A percentile compares a stretch with the other conserved stretches of the same genome.
These are phyloP conservation scores for Monilinia vaccinii-corymbosi DNA, from an alignment of 2,329 filamentous ascomycete species.

Conservation along the genomic window DNA sequence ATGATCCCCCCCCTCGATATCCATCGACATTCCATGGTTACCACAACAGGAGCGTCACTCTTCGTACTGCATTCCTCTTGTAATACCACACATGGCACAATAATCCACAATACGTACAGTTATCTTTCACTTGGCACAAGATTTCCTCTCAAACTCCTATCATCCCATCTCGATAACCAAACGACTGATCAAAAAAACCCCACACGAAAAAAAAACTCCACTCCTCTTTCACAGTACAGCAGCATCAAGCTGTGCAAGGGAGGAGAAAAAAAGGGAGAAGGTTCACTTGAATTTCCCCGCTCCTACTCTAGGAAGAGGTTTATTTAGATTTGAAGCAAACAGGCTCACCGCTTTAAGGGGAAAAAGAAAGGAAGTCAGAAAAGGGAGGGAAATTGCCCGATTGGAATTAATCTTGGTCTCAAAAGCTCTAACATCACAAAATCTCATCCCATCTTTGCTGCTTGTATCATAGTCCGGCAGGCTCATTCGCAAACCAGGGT, in stretches of 20 bases:
- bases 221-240: neutral
- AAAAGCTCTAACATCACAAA: neutral
- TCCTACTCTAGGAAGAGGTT: neutral
- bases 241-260: neutral
- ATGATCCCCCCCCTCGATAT: too few species aligned
- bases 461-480: neutral
- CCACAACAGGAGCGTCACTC: neutral
- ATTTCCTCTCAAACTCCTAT: neutral
- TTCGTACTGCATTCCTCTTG: neutral
- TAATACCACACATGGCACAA: neutral
- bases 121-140: constrained; percentile 3
- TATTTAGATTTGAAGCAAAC: neutral
- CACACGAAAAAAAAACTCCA: neutral
- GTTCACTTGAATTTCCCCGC: neutral
- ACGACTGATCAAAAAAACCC: neutral
- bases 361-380: neutral
- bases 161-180: neutral
- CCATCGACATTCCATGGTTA: neutral
- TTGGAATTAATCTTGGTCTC: neutral
- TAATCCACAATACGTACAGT: neutral
- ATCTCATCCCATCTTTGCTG: constrained; percentile 2
- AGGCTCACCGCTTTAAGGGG: neutral
- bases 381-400: neutral
- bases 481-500: neutral
- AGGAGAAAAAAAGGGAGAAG: neutral